phyloP scores from a whole-genome alignment of 1,139 yeast species.

The Meyerozyma elateridarum region DNA sequence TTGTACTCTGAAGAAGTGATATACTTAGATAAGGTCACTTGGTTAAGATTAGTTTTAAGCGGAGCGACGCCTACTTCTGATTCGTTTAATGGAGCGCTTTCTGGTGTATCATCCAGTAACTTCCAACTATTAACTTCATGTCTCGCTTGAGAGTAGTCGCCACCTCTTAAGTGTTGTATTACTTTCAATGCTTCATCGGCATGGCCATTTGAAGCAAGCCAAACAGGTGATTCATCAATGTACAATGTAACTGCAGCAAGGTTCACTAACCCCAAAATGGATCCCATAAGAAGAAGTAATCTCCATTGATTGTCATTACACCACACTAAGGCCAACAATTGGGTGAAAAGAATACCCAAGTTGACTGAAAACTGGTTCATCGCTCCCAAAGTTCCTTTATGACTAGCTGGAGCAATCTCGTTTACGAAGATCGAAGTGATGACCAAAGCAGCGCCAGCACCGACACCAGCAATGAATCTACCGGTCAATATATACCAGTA shows the following conservation, averaged over 20 bases:
- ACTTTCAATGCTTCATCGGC: constrained; percentile 29
- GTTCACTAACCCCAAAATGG: constrained; percentile 47
- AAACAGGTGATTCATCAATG: constrained; percentile 79
- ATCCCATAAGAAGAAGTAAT: constrained; percentile 55
- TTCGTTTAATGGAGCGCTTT: constrained; percentile 13
- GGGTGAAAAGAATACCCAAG: constrained; percentile 77
- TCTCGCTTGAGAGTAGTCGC: constrained; percentile 32
- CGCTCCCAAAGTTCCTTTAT: constrained; percentile 77
- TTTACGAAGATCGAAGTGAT: constrained; percentile 76
- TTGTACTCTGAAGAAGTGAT: constrained; percentile 46
- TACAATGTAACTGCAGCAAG: constrained; percentile 37
- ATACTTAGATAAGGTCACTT: constrained; percentile 38
- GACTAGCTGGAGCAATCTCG: constrained; percentile 66
- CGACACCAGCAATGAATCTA: constrained; percentile 73
- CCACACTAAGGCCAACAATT: constrained; percentile 64
- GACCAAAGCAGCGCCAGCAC: constrained; percentile 85
- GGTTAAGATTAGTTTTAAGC: constrained; percentile 5
- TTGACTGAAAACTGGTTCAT: constrained; percentile 86
- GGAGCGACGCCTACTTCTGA: constrained; percentile 14
- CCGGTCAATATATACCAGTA: constrained; percentile 54
- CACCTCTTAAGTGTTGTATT: constrained; percentile 38
- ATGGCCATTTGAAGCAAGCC: constrained; percentile 51
- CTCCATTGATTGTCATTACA: constrained; percentile 72
- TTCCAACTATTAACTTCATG: constrained; percentile 39
- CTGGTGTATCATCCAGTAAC: constrained; percentile 4